Base-by-base conservation (phyloP, 768 basidiomycete genomes). In the Leccinum subtestaceum region DNA sequence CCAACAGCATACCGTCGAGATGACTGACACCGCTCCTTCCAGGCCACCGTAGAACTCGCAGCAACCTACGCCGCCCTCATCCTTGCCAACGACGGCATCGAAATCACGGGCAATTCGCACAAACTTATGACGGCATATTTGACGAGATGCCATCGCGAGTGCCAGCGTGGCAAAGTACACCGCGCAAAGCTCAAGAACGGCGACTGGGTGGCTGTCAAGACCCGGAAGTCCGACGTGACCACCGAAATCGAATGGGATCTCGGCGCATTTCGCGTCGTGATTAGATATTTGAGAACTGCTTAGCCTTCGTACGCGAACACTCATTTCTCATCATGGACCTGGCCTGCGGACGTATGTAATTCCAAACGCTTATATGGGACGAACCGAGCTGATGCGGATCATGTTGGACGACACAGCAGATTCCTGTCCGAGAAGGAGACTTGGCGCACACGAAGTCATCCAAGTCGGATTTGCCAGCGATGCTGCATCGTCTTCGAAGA, bases 31-130 rank as follows among this genome's bases (percentile, higher is more conserved):
- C 67, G 2, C 13, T 48, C 55, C 32, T 46, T 50, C 8, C 61
- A 84, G 83, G 81, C 84, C 72, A 76, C 82, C 70, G 60, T 73
- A 55, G 96, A 98, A 74, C 91, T 96, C 74, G 93, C 95, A 68
- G 81, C 95, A 63, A 91, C 95, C 67, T 98, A 98, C 81, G 95
- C 96, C 72, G 92, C 93, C 13, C 47, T 48, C 11, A 98, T 98
- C 79, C 93, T 98, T 73, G 95, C 95, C 67, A 96, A 98, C 80
- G 95, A 97, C 64, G 89, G 88, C 68, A 79, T 96, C 71, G 97
- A 25, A 83, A 98, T 99, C 73, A 97, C 97, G 3, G 23, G 23
- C 23, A 23, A n/a, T n/a, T n/a, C n/a, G n/a, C n/a, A n/a, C n/a
- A n/a, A n/a, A n/a, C n/a, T n/a, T n/a, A n/a, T n/a, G n/a, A n/a